Conservation (phyloP, 202 grass and related monocot genomes). For the Zizania palustris region DNA sequence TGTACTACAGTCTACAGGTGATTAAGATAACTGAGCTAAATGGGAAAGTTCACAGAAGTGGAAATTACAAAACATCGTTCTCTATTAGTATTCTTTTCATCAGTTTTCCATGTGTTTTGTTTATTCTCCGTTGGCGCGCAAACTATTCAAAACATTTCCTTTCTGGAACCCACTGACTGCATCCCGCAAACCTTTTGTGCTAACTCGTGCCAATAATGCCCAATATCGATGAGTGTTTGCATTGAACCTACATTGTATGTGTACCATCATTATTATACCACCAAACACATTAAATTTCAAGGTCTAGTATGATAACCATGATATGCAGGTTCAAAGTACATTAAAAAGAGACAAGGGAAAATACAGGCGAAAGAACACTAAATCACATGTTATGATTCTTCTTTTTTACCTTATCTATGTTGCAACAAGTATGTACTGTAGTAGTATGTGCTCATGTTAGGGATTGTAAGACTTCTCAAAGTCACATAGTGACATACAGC, state of each 20-base stretch:
- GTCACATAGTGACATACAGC: not conserved
- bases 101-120: not conserved
- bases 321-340: not conserved
- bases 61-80: not conserved
- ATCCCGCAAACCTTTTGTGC: no score
- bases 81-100: not conserved
- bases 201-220: not conserved
- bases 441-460: slow-evolving; percentile 3
- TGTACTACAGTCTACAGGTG: no score
- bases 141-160: not conserved
- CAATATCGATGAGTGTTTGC: not conserved
- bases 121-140: not conserved
- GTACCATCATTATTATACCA: not conserved
- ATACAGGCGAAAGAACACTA: not conserved
- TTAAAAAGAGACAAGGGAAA: not conserved
- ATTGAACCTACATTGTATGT: not conserved
- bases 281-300: not conserved
- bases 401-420: slow-evolving; percentile 17
- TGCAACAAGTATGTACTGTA: not conserved
- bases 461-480: not conserved
- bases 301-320: not conserved
- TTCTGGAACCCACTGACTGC: not conserved
- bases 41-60: not conserved
- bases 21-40: not conserved
- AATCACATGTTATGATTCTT: slow-evolving; percentile 5